Percentiles rank a stretch among this genome's conserved stretches.
Conservation (phyloP, 306 rosid genomes). For the Malus sylvestris region DNA sequence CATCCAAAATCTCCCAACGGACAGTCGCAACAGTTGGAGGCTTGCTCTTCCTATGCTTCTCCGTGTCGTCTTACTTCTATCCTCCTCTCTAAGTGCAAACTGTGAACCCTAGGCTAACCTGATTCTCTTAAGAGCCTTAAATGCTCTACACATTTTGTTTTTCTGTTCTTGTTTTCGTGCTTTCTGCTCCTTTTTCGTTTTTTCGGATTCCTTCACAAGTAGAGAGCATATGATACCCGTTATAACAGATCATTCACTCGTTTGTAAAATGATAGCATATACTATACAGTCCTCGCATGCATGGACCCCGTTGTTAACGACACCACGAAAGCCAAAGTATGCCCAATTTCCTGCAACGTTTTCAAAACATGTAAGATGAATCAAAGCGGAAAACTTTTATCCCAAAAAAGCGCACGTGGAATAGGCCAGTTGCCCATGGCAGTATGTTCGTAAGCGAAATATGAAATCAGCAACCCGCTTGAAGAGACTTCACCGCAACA, state of each 20-base stretch:
- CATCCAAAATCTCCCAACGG: conserved; percentile 93
- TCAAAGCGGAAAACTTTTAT: no score
- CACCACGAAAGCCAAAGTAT: no score
- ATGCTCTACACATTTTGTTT: conserved; percentile 14
- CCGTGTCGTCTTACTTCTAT: conserved; percentile 85
- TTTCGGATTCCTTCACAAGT: neutral
- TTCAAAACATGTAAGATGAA: no score
- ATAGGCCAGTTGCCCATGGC: no score
- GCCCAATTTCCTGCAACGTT: no score
- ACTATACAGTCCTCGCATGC: neutral
- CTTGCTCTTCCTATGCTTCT: conserved; percentile 89
- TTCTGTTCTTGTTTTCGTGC: neutral
- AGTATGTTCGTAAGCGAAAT: no score
- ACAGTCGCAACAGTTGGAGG: conserved; percentile 96
- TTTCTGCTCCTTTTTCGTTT: neutral
- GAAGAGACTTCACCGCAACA: no score
- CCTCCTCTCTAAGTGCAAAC: conserved; percentile 65
- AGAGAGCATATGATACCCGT: neutral
- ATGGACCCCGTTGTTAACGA: no score
- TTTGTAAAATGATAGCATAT: conserved; percentile 10
- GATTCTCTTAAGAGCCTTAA: conserved; percentile 17
- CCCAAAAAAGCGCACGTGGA: no score
- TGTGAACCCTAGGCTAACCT: conserved; percentile 19
- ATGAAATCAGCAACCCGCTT: no score
- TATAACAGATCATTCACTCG: neutral